Evolutionary conservation across 805 yeast species (phyloP).

Genomic region (Candida succiphila): DNA sequence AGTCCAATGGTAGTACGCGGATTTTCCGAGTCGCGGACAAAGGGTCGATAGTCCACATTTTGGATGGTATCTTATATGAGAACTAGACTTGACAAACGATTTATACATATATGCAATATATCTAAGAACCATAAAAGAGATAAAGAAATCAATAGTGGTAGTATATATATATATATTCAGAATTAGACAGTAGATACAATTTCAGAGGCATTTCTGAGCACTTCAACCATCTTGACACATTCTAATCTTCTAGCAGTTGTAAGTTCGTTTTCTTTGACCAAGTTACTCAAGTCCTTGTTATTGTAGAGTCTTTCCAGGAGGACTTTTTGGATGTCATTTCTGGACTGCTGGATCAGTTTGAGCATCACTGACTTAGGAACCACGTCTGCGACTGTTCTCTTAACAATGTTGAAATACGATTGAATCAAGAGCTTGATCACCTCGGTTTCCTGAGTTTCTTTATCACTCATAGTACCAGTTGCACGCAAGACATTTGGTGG

Average conservation of each 20-base stretch:
- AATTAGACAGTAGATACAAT: conserved; percentile 68
- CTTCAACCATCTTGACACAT: conserved; percentile 91
- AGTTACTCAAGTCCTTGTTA: conserved; percentile 57
- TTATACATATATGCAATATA: no score
- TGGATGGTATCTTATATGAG: no score
- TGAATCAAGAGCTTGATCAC: conserved; percentile 87
- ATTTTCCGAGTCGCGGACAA: no score
- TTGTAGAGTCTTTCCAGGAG: conserved; percentile 80
- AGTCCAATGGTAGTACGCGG: no score
- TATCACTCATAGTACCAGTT: conserved; percentile 83
- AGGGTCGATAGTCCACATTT: no score
- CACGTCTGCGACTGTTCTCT: conserved; percentile 85
- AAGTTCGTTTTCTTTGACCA: conserved; percentile 85
- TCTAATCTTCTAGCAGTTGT: conserved; percentile 94
- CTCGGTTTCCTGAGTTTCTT: conserved; percentile 95
- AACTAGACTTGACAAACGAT: no score
- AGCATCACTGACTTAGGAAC: conserved; percentile 95
- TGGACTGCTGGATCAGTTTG: conserved; percentile 76
- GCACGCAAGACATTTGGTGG: conserved; percentile 95
- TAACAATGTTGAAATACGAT: conserved; percentile 86
- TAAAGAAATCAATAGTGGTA: no score
- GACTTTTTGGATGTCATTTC: conserved; percentile 84
- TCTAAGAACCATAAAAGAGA: no score
- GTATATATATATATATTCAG: no score
- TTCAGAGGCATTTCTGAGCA: conserved; percentile 79